phyloP scores from a whole-genome alignment of 148 eudicot genomes.

The Linanthus parryae region DNA sequence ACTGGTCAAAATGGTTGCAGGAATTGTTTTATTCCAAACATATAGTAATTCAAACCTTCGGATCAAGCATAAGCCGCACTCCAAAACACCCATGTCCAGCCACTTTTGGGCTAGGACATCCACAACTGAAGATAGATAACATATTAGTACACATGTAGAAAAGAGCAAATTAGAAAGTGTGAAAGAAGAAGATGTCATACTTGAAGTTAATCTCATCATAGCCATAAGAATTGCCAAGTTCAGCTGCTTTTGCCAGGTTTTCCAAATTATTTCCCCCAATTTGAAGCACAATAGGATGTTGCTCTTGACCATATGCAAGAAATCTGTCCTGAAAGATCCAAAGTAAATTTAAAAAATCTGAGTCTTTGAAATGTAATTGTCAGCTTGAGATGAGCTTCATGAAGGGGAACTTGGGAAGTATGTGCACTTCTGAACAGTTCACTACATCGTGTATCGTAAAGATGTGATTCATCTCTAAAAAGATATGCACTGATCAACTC shows the following conservation, averaged over 20 bases:
- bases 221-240: conserved; percentile 77
- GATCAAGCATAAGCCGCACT: conserved; percentile 91
- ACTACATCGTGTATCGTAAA: too few species aligned
- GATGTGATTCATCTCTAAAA: too few species aligned
- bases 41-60: conserved; percentile 50
- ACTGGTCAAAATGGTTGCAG: not conserved
- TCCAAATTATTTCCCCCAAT: conserved; percentile 92
- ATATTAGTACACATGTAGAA: conserved; percentile 10
- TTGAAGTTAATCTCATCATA: conserved; percentile 94
- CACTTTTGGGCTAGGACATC: conserved; percentile 96
- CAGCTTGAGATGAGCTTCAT: too few species aligned
- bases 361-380: too few species aligned
- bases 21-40: not conserved
- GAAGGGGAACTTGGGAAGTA: too few species aligned
- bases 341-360: conserved; percentile 9
- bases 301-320: conserved; percentile 73
- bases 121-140: conserved; percentile 56
- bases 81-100: conserved; percentile 99
- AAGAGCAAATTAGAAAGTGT: not conserved
- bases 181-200: conserved; percentile 30
- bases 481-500: too few species aligned
- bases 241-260: conserved; percentile 77
- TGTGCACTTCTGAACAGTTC: too few species aligned
- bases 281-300: conserved; percentile 96
- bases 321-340: conserved; percentile 72